These are phyloP conservation scores for Agrocybe praecox DNA, from an alignment of 768 basidiomycete species.

Conservation along the genomic window DNA sequence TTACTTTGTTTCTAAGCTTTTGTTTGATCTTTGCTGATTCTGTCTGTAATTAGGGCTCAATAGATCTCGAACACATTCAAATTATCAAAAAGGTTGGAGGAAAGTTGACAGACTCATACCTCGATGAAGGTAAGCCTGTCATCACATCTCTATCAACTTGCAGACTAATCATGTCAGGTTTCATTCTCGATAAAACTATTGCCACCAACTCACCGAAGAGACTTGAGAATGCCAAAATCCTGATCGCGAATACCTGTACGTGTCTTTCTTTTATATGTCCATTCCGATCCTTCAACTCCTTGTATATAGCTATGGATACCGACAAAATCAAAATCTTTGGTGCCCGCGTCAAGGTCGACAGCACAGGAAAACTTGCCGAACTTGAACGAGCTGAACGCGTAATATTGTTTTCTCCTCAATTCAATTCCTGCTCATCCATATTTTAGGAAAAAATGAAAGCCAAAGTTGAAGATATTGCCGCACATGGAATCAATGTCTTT, in stretches of 20 bases:
- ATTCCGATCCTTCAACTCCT: neutral
- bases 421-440: neutral
- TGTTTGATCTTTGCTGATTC: neutral
- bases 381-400: slow-evolving; percentile 95
- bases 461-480: slow-evolving; percentile 92
- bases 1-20: neutral
- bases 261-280: slow-evolving; percentile 6
- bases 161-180: slow-evolving; percentile 52
- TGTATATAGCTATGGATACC: slow-evolving; percentile 89
- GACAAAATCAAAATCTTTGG: slow-evolving; percentile 99
- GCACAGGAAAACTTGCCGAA: slow-evolving; percentile 96
- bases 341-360: slow-evolving; percentile 92
- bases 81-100: slow-evolving; percentile 99
- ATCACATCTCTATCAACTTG: neutral
- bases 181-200: slow-evolving; percentile 96
- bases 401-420: neutral
- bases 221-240: slow-evolving; percentile 91
- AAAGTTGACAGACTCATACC: slow-evolving; percentile 96
- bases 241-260: slow-evolving; percentile 98
- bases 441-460: slow-evolving; percentile 98
- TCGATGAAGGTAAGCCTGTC: slow-evolving; percentile 85
- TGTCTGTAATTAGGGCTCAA: slow-evolving; percentile 71
- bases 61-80: slow-evolving; percentile 97
- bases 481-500: slow-evolving; percentile 95
- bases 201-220: slow-evolving; percentile 94